Percentiles rank a stretch among this genome's conserved stretches.
These are phyloP conservation scores for Leersia perrieri DNA, from an alignment of 176 grass and related monocot genomes.

Conservation along the genomic window DNA sequence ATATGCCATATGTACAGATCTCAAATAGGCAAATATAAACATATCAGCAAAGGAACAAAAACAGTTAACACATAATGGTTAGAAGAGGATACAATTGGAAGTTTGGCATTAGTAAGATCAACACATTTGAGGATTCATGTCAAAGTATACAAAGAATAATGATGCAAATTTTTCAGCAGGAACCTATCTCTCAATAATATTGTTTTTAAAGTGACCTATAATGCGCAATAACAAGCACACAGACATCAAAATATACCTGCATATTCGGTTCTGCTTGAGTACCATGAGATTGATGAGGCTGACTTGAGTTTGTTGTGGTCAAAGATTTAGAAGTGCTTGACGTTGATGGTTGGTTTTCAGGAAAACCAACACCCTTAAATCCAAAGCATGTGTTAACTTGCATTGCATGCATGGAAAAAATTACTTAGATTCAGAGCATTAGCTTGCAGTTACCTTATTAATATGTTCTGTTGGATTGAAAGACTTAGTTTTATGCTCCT, in stretches of 20 bases:
- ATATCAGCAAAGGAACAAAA: neutral
- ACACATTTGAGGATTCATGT: neutral
- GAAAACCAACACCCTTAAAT: slow-evolving; percentile 43
- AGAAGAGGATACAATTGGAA: neutral
- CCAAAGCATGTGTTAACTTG: slow-evolving; percentile 46
- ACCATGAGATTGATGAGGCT: slow-evolving; percentile 40
- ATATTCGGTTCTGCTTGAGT: slow-evolving; percentile 50
- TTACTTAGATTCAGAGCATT: slow-evolving; percentile 32
- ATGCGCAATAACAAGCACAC: neutral
- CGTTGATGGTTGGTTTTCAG: slow-evolving; percentile 43
- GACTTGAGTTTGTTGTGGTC: slow-evolving; percentile 35
- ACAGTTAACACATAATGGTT: neutral
- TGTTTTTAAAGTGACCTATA: slow-evolving; percentile 1
- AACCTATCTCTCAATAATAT: neutral
- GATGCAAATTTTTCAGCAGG: neutral
- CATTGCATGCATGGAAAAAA: slow-evolving; percentile 52
- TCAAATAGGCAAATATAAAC: neutral
- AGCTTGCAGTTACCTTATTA: slow-evolving; percentile 53
- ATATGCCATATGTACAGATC: neutral
- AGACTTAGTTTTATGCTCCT: slow-evolving; percentile 56
- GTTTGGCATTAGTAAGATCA: slow-evolving; percentile 9
- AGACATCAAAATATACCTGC: slow-evolving; percentile 51
- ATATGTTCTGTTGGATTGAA: slow-evolving; percentile 45
- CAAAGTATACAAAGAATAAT: neutral
- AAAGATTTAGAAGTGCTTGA: slow-evolving; percentile 33